phyloP scores from a whole-genome alignment of 768 basidiomycete genomes.

The Mrakia blollopis region DNA sequence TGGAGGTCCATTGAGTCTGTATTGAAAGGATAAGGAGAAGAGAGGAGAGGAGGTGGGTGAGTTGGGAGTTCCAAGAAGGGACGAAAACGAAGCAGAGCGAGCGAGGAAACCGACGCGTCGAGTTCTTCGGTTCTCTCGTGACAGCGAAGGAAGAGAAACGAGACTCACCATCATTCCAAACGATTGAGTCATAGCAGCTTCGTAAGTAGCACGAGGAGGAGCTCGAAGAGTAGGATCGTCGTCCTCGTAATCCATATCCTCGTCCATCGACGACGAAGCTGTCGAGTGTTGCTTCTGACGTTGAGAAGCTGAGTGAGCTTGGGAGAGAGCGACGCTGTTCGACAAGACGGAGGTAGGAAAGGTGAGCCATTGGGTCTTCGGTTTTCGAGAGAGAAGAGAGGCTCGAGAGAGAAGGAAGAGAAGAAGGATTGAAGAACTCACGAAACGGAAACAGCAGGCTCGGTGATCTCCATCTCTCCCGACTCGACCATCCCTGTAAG shows the following conservation, averaged over 20 bases:
- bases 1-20: conserved; percentile 1
- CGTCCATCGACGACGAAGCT: not conserved
- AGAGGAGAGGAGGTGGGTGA: not conserved
- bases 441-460: conserved; percentile 47
- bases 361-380: not conserved
- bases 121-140: not conserved
- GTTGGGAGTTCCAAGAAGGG: not conserved
- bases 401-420: not conserved
- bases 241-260: conserved; percentile 1
- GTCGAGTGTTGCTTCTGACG: not conserved
- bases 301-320: not conserved
- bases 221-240: not conserved
- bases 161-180: conserved; percentile 23
- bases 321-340: conserved; percentile 5
- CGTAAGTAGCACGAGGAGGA: not conserved
- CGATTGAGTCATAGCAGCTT: conserved; percentile 14
- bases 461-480: conserved; percentile 70
- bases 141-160: not conserved
- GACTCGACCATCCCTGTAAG: conserved; percentile 61
- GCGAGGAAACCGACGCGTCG: not conserved
- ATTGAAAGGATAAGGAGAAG: not conserved
- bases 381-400: not conserved
- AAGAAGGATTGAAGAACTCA: not conserved
- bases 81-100: not conserved
- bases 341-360: not conserved